Percentiles rank a stretch among this genome's conserved stretches.
Evolutionary conservation across 2,329 filamentous ascomycete species (phyloP).

Genomic region (Aphanoascus verrucosus): DNA sequence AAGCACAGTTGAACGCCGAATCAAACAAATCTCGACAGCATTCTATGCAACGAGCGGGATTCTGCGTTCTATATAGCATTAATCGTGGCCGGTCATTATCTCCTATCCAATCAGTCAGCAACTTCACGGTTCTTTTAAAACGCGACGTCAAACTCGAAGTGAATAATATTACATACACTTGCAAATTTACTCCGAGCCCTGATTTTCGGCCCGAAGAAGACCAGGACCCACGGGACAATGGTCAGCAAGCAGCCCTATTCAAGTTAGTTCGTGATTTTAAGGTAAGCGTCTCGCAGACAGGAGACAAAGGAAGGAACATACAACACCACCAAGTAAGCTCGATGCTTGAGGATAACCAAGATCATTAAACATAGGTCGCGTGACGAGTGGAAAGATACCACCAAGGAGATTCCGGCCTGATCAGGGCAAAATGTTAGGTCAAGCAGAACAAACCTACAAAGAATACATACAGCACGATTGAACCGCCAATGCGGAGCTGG

Average conservation of each 20-base stretch:
- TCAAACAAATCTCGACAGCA: not conserved
- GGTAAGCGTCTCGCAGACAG: not conserved
- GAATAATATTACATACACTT: constrained; percentile 34
- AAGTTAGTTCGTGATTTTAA: not conserved
- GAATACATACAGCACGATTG: constrained; percentile 58
- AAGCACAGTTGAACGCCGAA: not conserved
- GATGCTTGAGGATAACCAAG: constrained; percentile 62
- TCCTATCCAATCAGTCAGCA: constrained; percentile 8
- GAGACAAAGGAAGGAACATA: constrained; percentile 23
- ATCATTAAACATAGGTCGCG: constrained; percentile 58
- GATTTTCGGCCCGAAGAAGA: constrained; percentile 68
- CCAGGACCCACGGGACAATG: constrained; percentile 75
- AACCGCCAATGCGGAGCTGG: constrained; percentile 73
- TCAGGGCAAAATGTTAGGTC: not conserved
- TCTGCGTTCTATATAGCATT: not conserved
- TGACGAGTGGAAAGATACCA: constrained; percentile 70
- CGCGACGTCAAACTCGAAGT: constrained; percentile 7
- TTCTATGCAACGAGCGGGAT: not conserved
- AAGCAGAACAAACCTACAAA: not conserved
- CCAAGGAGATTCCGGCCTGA: constrained; percentile 62
- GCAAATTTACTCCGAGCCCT: constrained; percentile 68
- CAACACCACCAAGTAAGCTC: constrained; percentile 65
- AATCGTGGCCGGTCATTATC: constrained; percentile 12
- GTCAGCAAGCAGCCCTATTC: constrained; percentile 52
- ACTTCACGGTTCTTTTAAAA: not conserved